phyloP scores from a whole-genome alignment of 2,329 filamentous ascomycete species.

The Colletotrichum abscissum region DNA sequence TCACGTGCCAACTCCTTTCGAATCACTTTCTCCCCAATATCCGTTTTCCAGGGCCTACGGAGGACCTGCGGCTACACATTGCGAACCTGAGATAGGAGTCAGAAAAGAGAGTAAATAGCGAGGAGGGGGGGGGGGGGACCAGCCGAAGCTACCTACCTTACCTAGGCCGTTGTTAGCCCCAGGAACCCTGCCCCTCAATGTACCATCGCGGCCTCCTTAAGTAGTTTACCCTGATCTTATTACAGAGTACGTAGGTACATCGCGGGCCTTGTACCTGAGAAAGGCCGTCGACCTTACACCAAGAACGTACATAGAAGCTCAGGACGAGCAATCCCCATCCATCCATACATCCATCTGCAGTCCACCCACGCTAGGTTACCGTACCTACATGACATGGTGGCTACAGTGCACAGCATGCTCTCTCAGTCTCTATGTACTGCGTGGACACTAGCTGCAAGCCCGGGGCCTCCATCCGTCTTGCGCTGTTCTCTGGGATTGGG shows the following conservation, averaged over 20 bases:
- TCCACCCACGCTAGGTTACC: conserved; percentile 23
- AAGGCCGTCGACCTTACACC: not conserved
- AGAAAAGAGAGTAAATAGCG: conserved; percentile 7
- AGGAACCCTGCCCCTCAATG: not conserved
- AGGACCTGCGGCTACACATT: not conserved
- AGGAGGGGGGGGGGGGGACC: not conserved
- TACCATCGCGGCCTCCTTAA: not conserved
- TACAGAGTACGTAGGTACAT: not conserved
- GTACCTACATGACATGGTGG: conserved; percentile 12
- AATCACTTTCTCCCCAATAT: not conserved
- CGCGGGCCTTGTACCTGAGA: not conserved
- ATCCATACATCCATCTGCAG: not conserved
- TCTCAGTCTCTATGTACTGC: not conserved
- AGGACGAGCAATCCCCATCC: not conserved
- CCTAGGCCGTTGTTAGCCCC: not conserved
- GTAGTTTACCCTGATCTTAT: conserved; percentile 8
- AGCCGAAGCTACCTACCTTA: not conserved
- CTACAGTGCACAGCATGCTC: not conserved
- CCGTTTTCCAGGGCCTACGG: not conserved
- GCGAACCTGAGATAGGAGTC: conserved; percentile 1
- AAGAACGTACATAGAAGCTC: not conserved
- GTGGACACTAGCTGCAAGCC: not conserved
- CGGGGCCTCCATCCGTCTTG: not conserved
- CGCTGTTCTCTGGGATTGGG: too few species aligned
- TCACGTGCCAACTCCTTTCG: conserved; percentile 4